A percentile compares a stretch with the other conserved stretches of the same genome.
Conservation (phyloP, 306 rosid species). For the Biancaea sappan region DNA sequence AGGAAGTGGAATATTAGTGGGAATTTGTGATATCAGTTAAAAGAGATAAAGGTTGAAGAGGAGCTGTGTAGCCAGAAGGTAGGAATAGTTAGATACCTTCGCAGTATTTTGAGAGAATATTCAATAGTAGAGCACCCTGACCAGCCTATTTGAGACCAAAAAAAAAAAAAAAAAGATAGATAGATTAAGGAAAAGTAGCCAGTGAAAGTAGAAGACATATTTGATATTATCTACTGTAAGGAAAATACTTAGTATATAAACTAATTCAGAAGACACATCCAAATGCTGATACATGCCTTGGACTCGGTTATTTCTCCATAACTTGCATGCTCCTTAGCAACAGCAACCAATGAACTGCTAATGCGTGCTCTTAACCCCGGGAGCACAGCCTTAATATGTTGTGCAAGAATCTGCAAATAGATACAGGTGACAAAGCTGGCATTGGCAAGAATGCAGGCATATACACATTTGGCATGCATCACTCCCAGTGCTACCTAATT, state of each 20-base stretch:
- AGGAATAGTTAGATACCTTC: constrained; percentile 63
- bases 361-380: constrained; percentile 88
- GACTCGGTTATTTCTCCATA: constrained; percentile 91
- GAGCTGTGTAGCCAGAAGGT: background rate
- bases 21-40: background rate
- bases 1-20: background rate
- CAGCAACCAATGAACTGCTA: constrained; percentile 69
- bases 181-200: constrained; percentile 19
- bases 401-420: constrained; percentile 75
- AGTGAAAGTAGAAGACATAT: constrained; percentile 19
- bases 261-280: constrained; percentile 13
- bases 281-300: constrained; percentile 58
- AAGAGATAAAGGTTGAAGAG: background rate
- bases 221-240: constrained; percentile 29
- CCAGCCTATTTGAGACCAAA: constrained; percentile 64
- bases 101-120: constrained; percentile 83
- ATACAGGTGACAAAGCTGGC: constrained; percentile 21
- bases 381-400: constrained; percentile 79
- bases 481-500: no score
- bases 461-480: constrained; percentile 9
- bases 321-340: constrained; percentile 90
- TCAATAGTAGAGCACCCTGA: constrained; percentile 91
- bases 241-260: constrained; percentile 6
- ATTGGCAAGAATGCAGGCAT: background rate
- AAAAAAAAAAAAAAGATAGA: background rate